Evolutionary conservation across 2,329 filamentous ascomycete genomes (phyloP).

Genomic region (Talaromyces verruculosus): DNA sequence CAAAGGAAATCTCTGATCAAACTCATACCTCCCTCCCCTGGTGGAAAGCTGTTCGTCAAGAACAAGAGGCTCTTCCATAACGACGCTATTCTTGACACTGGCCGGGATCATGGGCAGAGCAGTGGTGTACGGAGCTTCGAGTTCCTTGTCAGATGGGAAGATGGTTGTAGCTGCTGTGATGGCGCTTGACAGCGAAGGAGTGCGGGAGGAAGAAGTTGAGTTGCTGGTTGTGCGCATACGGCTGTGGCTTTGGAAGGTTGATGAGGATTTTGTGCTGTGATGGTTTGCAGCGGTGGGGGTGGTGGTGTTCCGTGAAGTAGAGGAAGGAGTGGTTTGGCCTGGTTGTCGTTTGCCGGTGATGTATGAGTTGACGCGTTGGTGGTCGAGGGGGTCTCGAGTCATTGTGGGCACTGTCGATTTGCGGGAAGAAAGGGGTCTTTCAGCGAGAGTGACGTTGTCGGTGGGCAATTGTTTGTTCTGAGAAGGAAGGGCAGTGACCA

Average conservation of each 20-base stretch:
- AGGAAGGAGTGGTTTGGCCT: conserved; percentile 7
- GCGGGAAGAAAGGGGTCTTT: not conserved
- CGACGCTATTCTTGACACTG: conserved; percentile 21
- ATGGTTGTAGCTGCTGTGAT: conserved; percentile 25
- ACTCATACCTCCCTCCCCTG: conserved; percentile 19
- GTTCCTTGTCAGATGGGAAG: conserved; percentile 27
- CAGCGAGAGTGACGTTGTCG: not conserved
- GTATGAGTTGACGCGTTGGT: conserved; percentile 5
- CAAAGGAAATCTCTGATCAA: conserved; percentile 23
- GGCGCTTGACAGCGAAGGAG: conserved; percentile 34
- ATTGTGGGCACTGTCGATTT: not conserved
- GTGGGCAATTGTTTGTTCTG: not conserved
- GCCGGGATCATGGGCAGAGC: conserved; percentile 18
- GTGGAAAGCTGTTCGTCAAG: conserved; percentile 22
- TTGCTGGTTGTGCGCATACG: conserved; percentile 20
- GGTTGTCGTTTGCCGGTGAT: conserved; percentile 12
- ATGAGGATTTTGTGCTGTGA: conserved; percentile 20
- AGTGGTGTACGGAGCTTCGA: conserved; percentile 22
- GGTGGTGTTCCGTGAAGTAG: conserved; percentile 2
- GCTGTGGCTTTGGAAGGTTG: conserved; percentile 17
- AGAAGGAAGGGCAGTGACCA: not conserved
- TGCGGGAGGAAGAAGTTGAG: conserved; percentile 22
- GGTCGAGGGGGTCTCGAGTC: conserved; percentile 11
- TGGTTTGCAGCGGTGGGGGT: not conserved
- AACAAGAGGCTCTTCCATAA: conserved; percentile 16